phyloP scores from a whole-genome alignment of 345 rosid genomes.

The Linum usitatissimum region DNA sequence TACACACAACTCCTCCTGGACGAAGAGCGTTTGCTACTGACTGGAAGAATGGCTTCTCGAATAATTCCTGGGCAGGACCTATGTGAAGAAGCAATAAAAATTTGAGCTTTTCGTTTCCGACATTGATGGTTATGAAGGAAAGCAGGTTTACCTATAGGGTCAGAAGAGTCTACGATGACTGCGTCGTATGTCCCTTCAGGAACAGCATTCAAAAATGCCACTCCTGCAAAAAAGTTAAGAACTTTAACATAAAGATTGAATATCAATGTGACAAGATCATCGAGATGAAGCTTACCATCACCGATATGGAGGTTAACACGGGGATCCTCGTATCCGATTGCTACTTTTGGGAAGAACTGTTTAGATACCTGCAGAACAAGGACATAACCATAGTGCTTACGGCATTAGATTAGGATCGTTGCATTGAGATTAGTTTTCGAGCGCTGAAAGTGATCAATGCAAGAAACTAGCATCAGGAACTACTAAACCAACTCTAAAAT shows the following conservation, averaged over 20 bases:
- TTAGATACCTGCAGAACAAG: conserved; percentile 56
- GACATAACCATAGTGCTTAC: background rate
- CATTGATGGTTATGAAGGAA: background rate
- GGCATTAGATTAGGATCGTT: background rate
- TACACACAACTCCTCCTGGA: conserved; percentile 91
- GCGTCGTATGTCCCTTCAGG: conserved; percentile 86
- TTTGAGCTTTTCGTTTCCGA: background rate
- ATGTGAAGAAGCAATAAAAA: conserved; percentile 3
- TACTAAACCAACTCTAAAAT: background rate
- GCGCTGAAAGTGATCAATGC: background rate
- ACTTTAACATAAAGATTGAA: background rate
- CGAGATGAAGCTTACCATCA: conserved; percentile 44
- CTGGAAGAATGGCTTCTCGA: conserved; percentile 87
- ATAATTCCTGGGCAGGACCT: conserved; percentile 97
- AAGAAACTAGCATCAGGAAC: background rate
- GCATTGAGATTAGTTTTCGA: background rate
- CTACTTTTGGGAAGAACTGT: conserved; percentile 67
- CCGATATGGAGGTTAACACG: conserved; percentile 80
- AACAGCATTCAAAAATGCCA: conserved; percentile 71
- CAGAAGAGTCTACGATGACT: conserved; percentile 87
- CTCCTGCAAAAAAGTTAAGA: conserved; percentile 39
- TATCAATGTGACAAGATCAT: no score
- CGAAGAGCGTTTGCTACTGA: conserved; percentile 84
- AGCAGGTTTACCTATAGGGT: conserved; percentile 56
- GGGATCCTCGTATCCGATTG: conserved; percentile 85